Conservation (phyloP, 129 eudicot species). For the Saposhnikovia divaricata region DNA sequence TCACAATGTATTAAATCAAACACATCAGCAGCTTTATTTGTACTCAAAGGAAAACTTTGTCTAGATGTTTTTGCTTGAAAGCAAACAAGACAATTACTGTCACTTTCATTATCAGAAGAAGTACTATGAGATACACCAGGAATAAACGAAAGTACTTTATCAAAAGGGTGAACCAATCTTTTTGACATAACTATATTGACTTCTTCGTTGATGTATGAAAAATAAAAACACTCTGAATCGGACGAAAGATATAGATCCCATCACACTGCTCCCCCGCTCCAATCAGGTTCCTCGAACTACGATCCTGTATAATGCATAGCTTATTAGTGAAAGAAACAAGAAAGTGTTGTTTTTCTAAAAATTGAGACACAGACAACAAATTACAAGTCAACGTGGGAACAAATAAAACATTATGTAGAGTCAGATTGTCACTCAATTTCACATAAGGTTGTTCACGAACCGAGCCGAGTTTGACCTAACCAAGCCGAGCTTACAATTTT, state of each 20-base stretch:
- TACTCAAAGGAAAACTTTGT: neutral
- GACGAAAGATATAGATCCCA: constrained; percentile 2
- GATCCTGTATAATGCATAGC: neutral
- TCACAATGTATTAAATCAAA: constrained; percentile 15
- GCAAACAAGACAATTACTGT: neutral
- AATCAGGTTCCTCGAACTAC: constrained; percentile 11
- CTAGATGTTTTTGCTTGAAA: neutral
- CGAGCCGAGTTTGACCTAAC: too few species aligned
- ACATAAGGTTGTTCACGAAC: too few species aligned
- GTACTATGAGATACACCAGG: too few species aligned
- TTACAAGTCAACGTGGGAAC: too few species aligned
- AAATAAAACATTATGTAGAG: too few species aligned
- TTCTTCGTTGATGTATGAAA: neutral
- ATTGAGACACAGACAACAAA: too few species aligned
- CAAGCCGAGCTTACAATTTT: too few species aligned
- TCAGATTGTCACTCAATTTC: too few species aligned
- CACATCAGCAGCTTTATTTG: neutral
- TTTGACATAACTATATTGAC: too few species aligned
- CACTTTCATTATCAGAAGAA: too few species aligned
- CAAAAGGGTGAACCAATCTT: too few species aligned
- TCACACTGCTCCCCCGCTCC: constrained; percentile 6
- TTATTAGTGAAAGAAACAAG: neutral
- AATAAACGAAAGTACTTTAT: too few species aligned
- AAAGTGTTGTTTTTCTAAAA: neutral
- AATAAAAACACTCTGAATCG: neutral